Conservation (phyloP, 805 yeast species). For the Helenozyma baotianmanensis region DNA sequence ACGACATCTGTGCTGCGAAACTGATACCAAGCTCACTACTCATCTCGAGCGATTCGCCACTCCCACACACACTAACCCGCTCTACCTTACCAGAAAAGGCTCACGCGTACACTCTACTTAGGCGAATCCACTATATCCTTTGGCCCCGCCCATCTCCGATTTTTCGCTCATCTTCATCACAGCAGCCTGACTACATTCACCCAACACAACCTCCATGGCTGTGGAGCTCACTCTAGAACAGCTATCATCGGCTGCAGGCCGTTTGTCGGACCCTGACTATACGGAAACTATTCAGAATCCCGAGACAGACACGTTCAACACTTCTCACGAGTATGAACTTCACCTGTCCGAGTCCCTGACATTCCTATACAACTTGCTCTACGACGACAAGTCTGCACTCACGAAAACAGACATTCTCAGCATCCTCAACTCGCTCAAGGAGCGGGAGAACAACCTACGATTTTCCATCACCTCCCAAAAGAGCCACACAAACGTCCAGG, state of each 20-base stretch:
- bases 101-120: too few species aligned
- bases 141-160: too few species aligned
- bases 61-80: too few species aligned
- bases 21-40: too few species aligned
- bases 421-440: slow-evolving; percentile 32
- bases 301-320: slow-evolving; percentile 3
- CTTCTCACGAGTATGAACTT: slow-evolving; percentile 32
- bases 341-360: slow-evolving; percentile 39
- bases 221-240: slow-evolving; percentile 14
- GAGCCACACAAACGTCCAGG: slow-evolving; percentile 27
- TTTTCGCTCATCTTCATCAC: too few species aligned
- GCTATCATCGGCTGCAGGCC: slow-evolving; percentile 4
- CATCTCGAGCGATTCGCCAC: too few species aligned
- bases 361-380: slow-evolving; percentile 35
- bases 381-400: slow-evolving; percentile 31
- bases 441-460: slow-evolving; percentile 32
- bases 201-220: too few species aligned
- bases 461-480: slow-evolving; percentile 15
- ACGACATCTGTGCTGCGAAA: too few species aligned
- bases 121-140: too few species aligned
- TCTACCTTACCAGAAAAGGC: too few species aligned
- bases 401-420: slow-evolving; percentile 33
- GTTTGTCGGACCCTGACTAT: slow-evolving; percentile 2
- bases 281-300: slow-evolving; percentile 4
- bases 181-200: too few species aligned